These are phyloP conservation scores for Pichia sp. DNA, from an alignment of 1,139 yeast species.

Conservation along the genomic window DNA sequence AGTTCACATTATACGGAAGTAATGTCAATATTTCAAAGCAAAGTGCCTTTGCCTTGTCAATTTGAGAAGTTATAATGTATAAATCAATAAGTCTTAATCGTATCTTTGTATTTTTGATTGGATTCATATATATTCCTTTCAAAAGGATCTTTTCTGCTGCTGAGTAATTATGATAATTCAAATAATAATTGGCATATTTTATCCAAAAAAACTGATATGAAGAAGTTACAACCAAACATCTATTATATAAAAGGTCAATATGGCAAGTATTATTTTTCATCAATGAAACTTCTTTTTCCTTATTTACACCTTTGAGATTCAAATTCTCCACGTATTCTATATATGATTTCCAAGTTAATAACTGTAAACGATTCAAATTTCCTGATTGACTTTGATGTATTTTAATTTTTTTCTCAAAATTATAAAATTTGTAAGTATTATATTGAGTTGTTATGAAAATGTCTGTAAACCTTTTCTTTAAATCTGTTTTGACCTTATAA, in stretches of 20 bases:
- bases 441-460: conserved; percentile 56
- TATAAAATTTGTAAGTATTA: conserved; percentile 53
- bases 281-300: conserved; percentile 17
- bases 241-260: conserved; percentile 43
- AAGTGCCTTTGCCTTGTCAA: conserved; percentile 33
- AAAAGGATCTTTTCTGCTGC: conserved; percentile 35
- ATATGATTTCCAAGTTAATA: conserved; percentile 54
- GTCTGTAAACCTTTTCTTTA: conserved; percentile 44
- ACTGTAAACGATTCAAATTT: conserved; percentile 32
- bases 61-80: conserved; percentile 31
- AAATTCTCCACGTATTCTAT: conserved; percentile 45
- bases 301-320: conserved; percentile 19
- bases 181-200: conserved; percentile 44
- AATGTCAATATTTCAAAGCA: conserved; percentile 28
- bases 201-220: conserved; percentile 55
- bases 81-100: conserved; percentile 37
- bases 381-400: conserved; percentile 41
- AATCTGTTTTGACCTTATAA: conserved; percentile 29
- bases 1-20: conserved; percentile 31
- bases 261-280: conserved; percentile 24
- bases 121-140: conserved; percentile 27
- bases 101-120: conserved; percentile 27
- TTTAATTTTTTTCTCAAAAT: conserved; percentile 50
- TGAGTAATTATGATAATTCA: conserved; percentile 28
- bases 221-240: conserved; percentile 50